These are phyloP conservation scores for Hypericum perforatum DNA, from an alignment of 345 rosid genomes.

Conservation along the genomic window DNA sequence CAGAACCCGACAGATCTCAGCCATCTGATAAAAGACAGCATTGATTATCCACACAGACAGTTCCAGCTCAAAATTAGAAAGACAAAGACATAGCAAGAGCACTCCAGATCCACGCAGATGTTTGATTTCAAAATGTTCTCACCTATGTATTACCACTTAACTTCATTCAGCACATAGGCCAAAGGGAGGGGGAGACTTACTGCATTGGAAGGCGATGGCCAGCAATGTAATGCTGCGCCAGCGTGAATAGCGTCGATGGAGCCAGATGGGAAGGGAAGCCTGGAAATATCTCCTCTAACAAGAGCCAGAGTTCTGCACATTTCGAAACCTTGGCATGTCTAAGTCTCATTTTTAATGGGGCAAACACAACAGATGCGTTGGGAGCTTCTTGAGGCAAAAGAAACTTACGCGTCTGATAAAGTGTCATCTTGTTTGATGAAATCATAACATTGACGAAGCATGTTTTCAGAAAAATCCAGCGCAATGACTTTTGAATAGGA, in stretches of 20 bases:
- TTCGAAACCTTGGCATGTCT: no score
- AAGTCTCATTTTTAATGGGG: no score
- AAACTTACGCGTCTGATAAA: constrained; percentile 31
- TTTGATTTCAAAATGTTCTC: no score
- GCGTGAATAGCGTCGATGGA: constrained; percentile 92
- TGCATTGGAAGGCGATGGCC: constrained; percentile 95
- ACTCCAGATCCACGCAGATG: no score
- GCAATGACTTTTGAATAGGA: constrained; percentile 76
- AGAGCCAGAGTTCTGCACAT: constrained; percentile 65
- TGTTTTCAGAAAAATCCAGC: constrained; percentile 89
- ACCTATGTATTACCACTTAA: no score
- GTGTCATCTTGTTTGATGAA: constrained; percentile 57
- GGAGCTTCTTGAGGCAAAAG: neutral
- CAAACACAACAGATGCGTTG: no score
- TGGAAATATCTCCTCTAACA: constrained; percentile 84
- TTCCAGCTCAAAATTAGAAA: no score
- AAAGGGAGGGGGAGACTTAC: constrained; percentile 29
- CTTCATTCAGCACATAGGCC: neutral
- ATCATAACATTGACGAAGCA: constrained; percentile 87
- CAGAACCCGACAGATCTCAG: constrained; percentile 76
- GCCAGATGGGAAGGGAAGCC: constrained; percentile 77
- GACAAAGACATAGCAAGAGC: no score
- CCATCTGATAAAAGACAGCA: constrained; percentile 35
- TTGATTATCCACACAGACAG: no score
- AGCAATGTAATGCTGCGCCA: constrained; percentile 90